Percentiles rank a stretch among this genome's conserved stretches.
Conservation (phyloP, 2,329 filamentous ascomycete species). For the Aspergillus intermedius region DNA sequence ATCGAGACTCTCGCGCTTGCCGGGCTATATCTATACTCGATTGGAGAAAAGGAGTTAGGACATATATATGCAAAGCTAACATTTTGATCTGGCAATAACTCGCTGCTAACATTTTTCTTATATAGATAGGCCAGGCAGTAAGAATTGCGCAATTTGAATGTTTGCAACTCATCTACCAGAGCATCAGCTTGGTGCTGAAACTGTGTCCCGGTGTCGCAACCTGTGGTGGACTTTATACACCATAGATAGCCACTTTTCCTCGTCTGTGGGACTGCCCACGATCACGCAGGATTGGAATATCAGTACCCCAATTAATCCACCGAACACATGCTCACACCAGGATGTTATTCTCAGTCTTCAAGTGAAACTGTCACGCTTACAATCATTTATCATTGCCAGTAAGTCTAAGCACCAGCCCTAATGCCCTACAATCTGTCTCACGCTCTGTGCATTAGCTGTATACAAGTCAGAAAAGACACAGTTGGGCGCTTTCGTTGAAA, state of each 20-base stretch:
- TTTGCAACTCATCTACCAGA: conserved; percentile 37
- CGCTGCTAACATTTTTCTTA: background rate
- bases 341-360: conserved; percentile 30
- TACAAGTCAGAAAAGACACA: conserved; percentile 32
- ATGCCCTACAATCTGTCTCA: background rate
- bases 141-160: conserved; percentile 39
- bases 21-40: conserved; percentile 35
- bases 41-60: conserved; percentile 32
- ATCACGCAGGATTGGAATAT: conserved; percentile 36
- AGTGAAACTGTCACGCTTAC: conserved; percentile 30
- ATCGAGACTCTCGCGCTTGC: conserved; percentile 33
- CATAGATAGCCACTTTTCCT: conserved; percentile 35
- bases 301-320: conserved; percentile 25
- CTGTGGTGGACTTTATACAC: conserved; percentile 41
- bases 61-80: conserved; percentile 21
- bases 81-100: background rate
- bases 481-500: conserved; percentile 30
- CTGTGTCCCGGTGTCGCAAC: conserved; percentile 28
- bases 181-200: conserved; percentile 26
- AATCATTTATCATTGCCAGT: conserved; percentile 34
- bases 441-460: conserved; percentile 18
- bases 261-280: conserved; percentile 35
- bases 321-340: conserved; percentile 18
- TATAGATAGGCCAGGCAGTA: conserved; percentile 36
- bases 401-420: conserved; percentile 6